Conservation (phyloP, 345 rosid species). For the Aurinia saxatilis region DNA sequence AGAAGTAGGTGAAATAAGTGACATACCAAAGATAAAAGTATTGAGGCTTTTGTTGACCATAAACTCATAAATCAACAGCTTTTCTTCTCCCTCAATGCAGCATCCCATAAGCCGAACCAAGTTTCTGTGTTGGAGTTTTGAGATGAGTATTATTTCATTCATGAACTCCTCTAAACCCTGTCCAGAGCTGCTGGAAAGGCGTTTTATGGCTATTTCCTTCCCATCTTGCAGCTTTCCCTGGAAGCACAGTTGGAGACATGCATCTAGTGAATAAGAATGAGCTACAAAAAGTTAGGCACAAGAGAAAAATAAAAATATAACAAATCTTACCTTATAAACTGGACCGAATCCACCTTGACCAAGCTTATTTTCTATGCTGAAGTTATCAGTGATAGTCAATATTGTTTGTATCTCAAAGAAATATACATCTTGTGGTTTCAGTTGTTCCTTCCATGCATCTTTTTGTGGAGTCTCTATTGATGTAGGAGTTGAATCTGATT, state of each 20-base stretch:
- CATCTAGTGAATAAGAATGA: not conserved
- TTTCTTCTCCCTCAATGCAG: slow-evolving; percentile 32
- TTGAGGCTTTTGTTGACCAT: slow-evolving; percentile 31
- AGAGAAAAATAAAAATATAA: not conserved
- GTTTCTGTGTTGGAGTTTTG: slow-evolving; percentile 33
- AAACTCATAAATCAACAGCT: slow-evolving; percentile 28
- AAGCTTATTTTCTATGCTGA: slow-evolving; percentile 24
- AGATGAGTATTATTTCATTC: slow-evolving; percentile 29
- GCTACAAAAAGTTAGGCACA: not conserved
- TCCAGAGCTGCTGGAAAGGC: slow-evolving; percentile 26
- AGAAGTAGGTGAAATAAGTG: not conserved
- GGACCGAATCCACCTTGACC: slow-evolving; percentile 35
- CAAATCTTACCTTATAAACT: slow-evolving; percentile 20
- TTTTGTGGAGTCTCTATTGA: not conserved
- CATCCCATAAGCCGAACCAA: slow-evolving; percentile 30
- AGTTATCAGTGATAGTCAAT: slow-evolving; percentile 21
- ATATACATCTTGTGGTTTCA: slow-evolving; percentile 18
- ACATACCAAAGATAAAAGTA: slow-evolving; percentile 27
- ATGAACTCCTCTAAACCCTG: slow-evolving; percentile 30
- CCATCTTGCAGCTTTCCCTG: slow-evolving; percentile 29
- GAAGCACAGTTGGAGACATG: slow-evolving; percentile 1
- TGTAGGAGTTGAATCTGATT: slow-evolving; percentile 8
- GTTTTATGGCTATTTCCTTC: slow-evolving; percentile 27
- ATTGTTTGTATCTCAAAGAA: slow-evolving; percentile 28
- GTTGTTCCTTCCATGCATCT: slow-evolving; percentile 21